Evolutionary conservation across 2,329 filamentous ascomycete genomes (phyloP), one percentile per base, ranked within the genome.

Genomic region (Trichoderma arundinaceum): DNA sequence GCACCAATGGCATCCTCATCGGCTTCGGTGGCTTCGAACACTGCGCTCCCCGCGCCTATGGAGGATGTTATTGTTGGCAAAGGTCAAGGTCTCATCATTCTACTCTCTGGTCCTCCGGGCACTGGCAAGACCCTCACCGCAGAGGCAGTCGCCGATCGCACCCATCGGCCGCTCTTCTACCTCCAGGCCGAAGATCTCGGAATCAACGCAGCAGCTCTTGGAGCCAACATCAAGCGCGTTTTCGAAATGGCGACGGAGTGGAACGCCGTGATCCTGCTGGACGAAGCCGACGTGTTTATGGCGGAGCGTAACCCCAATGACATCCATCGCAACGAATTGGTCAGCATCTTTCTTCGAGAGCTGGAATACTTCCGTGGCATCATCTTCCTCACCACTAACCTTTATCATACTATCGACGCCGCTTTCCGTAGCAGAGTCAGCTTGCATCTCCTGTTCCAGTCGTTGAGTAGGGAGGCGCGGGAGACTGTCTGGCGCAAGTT

Each of bases 211-310:
- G 74, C 75, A 1, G 70, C 74, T 4, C 74, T 86, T 5, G 82
- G 83, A n/a, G 72, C 76, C n/a, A 80, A 81, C 48, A 73, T 87
- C 64, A 78, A 80, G 63, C 74, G 76, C 35, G 77, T 79, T 35
- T 83, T 86, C 46, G 75, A 79, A 65, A 78, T 84, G 66, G 83
- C 82, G 2, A 77, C 79, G 0, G 77, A 78, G 15, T 86, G 84
- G 83, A 78, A 80, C 22, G 82, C 81, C 8, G 79, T 85, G 7
- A 72, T 85, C 19, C 74, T 86, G 4, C 77, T 85, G 3, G 83
- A 85, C 68, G 83, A 85, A 72, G 82, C 82, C 7, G 83, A 85
- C 67, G 81, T 85, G 2, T 85, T 84, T 72, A 79, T 85, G 72
- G 79, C 80, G 1, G 75, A 79, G 72, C 77, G 83, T 4, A 75